A percentile compares a stretch with the other conserved stretches of the same genome.
Evolutionary conservation across 768 basidiomycete genomes (phyloP).

Genomic region (Cyclocybe aegerita): DNA sequence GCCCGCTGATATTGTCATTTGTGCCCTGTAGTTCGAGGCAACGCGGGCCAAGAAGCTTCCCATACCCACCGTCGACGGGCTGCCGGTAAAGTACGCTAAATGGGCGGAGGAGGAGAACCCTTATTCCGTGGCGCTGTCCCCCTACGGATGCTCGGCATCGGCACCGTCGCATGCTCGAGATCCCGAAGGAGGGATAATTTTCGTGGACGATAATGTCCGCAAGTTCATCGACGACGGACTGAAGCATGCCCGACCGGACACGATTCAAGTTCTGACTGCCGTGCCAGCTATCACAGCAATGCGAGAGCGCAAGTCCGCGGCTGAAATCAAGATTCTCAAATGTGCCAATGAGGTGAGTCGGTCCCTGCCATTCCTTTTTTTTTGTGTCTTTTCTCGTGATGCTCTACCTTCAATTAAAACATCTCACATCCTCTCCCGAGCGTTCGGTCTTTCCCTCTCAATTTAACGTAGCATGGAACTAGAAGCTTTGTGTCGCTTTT

Average conservation of each 20-base stretch:
- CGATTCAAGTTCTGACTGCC: constrained; percentile 40
- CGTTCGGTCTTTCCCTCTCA: too few species aligned
- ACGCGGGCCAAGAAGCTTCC: constrained; percentile 62
- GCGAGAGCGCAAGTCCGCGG: constrained; percentile 70
- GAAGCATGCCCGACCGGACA: constrained; percentile 29
- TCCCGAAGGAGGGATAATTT: constrained; percentile 35
- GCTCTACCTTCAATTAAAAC: background rate
- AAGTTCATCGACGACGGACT: constrained; percentile 69
- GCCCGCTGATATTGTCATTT: background rate
- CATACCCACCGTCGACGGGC: constrained; percentile 42
- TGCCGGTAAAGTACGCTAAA: constrained; percentile 42
- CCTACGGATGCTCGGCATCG: constrained; percentile 1
- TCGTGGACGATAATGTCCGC: constrained; percentile 59
- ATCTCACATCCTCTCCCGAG: background rate
- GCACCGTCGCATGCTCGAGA: background rate
- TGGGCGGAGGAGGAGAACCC: constrained; percentile 74
- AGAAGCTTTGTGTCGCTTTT: too few species aligned
- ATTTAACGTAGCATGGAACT: too few species aligned
- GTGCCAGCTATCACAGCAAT: constrained; percentile 56
- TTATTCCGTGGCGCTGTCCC: constrained; percentile 46
- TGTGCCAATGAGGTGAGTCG: constrained; percentile 74
- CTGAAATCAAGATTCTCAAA: constrained; percentile 69
- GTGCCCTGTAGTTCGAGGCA: constrained; percentile 54
- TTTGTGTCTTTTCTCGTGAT: background rate
- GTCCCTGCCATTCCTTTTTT: background rate